These are phyloP conservation scores for Schizonepeta tenuifolia DNA, from an alignment of 257 asterid species.

Conservation along the genomic window DNA sequence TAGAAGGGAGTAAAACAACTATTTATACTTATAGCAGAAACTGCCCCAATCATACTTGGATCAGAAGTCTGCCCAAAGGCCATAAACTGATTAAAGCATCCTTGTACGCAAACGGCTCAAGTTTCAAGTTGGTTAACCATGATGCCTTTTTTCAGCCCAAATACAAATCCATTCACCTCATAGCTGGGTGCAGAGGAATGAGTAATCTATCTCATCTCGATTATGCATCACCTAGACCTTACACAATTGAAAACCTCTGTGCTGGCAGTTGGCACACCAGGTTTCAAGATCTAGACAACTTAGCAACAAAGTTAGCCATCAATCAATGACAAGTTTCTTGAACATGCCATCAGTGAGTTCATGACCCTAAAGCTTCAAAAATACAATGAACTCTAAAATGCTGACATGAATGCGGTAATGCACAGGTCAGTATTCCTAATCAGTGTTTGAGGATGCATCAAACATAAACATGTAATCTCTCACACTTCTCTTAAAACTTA, in stretches of 20 bases:
- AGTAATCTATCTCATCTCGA: neutral
- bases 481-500: neutral
- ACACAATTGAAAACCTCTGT: neutral
- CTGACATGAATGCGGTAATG: neutral
- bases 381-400: neutral
- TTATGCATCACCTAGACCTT: slow-evolving; percentile 5
- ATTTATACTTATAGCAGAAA: no score
- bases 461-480: neutral
- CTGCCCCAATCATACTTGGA: no score
- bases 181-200: neutral
- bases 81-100: no score
- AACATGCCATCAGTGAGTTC: neutral
- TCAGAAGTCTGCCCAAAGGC: no score
- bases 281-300: neutral
- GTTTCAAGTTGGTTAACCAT: no score
- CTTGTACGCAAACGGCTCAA: no score
- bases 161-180: slow-evolving; percentile 1
- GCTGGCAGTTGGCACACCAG: slow-evolving; percentile 1
- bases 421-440: neutral
- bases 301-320: neutral
- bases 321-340: neutral
- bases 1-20: no score
- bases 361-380: neutral
- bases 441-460: neutral
- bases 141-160: neutral